Evolutionary conservation across 306 rosid genomes (phyloP).

Genomic region (Biancaea sappan): DNA sequence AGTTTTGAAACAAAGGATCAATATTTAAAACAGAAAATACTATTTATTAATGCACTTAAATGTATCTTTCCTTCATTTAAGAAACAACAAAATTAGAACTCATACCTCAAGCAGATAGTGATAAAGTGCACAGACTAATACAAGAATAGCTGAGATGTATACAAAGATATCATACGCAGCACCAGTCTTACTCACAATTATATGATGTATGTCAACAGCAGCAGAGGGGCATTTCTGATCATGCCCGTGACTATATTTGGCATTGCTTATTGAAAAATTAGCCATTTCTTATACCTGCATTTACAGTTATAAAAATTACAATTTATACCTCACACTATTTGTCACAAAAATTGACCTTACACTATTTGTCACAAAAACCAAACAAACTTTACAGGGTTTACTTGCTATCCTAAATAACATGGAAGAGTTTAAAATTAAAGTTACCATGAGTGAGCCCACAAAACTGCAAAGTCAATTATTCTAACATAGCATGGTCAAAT

Average conservation of each 20-base stretch:
- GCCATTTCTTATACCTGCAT: slow-evolving; percentile 49
- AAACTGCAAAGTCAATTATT: neutral
- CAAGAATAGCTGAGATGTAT: slow-evolving; percentile 46
- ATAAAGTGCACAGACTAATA: slow-evolving; percentile 54
- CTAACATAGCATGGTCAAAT: neutral
- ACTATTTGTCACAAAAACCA: too few relatives aligned
- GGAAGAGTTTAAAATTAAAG: neutral
- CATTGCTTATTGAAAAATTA: slow-evolving; percentile 50
- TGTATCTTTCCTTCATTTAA: neutral
- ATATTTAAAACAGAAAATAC: neutral
- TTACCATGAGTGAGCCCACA: neutral
- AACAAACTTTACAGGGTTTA: neutral
- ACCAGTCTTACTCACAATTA: slow-evolving; percentile 50
- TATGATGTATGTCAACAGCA: slow-evolving; percentile 65
- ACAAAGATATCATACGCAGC: slow-evolving; percentile 47
- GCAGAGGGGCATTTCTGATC: slow-evolving; percentile 61
- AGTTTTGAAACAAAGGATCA: neutral
- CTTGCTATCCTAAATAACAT: neutral
- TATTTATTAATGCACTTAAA: neutral
- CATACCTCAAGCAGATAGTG: slow-evolving; percentile 54
- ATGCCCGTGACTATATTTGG: slow-evolving; percentile 55
- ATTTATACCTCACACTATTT: neutral
- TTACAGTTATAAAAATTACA: slow-evolving; percentile 2
- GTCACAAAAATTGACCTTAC: too few relatives aligned
- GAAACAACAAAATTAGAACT: neutral